Conservation (phyloP, 2,329 filamentous ascomycete species). For the Aspergillus flavus region DNA sequence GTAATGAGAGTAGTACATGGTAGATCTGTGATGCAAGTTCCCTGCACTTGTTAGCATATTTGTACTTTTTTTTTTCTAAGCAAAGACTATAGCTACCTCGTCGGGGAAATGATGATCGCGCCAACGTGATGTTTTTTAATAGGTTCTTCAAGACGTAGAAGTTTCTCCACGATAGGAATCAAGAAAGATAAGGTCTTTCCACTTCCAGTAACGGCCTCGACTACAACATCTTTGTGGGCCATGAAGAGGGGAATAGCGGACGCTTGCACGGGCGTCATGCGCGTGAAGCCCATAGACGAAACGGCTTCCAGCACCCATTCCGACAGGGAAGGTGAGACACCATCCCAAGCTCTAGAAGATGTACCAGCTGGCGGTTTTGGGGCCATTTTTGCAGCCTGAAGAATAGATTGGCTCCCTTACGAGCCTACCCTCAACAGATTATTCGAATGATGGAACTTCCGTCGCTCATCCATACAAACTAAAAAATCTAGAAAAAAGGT, state of each 20-base stretch:
- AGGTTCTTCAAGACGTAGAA: slow-evolving; percentile 77
- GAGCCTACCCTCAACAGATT: neutral
- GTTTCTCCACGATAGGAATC: slow-evolving; percentile 78
- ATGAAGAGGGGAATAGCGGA: slow-evolving; percentile 87
- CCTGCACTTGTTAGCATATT: slow-evolving; percentile 45
- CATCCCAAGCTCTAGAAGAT: slow-evolving; percentile 65
- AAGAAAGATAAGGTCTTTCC: slow-evolving; percentile 88
- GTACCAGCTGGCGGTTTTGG: slow-evolving; percentile 47
- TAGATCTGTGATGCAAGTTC: slow-evolving; percentile 92
- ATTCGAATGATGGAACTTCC: neutral
- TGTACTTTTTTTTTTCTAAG: neutral
- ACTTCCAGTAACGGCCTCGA: slow-evolving; percentile 89
- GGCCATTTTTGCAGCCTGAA: slow-evolving; percentile 28
- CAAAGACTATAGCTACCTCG: slow-evolving; percentile 47
- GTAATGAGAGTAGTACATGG: slow-evolving; percentile 72
- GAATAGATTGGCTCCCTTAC: neutral
- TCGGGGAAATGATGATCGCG: slow-evolving; percentile 90
- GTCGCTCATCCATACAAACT: slow-evolving; percentile 5
- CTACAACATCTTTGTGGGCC: slow-evolving; percentile 88
- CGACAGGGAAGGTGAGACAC: slow-evolving; percentile 69
- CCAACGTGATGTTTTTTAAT: slow-evolving; percentile 88
- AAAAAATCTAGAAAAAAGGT: slow-evolving; percentile 19
- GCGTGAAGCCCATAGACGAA: slow-evolving; percentile 78
- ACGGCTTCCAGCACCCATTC: slow-evolving; percentile 88
- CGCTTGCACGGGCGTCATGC: slow-evolving; percentile 94